A percentile compares a stretch with the other conserved stretches of the same genome.
Evolutionary conservation across 176 grass and related monocot species (phyloP).

Genomic region (Eragrostis nindensis): DNA sequence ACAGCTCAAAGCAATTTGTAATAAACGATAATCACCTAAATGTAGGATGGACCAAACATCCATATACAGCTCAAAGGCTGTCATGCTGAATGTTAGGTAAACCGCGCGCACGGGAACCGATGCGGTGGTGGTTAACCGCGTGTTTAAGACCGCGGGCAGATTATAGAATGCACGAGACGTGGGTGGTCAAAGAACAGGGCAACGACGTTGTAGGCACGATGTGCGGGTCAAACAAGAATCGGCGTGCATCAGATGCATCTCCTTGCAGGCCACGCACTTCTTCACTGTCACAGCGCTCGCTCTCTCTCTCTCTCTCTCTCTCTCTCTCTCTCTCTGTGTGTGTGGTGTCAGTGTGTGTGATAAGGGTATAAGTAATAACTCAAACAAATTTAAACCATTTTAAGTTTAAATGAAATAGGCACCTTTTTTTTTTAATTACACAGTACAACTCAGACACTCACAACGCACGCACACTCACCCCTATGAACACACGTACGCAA

Average conservation of each 20-base stretch:
- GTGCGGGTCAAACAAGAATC: constrained; percentile 62
- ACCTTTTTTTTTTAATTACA: no score
- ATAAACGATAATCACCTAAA: no score
- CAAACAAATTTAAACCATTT: no score
- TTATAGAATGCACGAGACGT: neutral
- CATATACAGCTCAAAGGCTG: neutral
- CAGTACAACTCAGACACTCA: no score
- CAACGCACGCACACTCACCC: no score
- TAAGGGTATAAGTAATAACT: no score
- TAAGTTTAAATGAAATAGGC: no score
- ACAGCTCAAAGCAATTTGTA: no score
- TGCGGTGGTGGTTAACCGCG: neutral
- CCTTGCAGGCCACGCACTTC: constrained; percentile 53
- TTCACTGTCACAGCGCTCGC: neutral
- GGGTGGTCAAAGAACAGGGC: constrained; percentile 43
- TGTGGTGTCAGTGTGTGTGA: no score
- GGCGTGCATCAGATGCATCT: constrained; percentile 42
- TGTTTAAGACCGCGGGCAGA: neutral
- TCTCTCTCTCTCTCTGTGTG: neutral
- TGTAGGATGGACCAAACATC: constrained; percentile 14
- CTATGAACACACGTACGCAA: no score
- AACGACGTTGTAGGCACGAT: constrained; percentile 43
- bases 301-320: neutral
- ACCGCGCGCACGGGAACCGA: neutral
- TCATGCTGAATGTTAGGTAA: constrained; percentile 15